Percentiles rank a stretch among this genome's conserved stretches.
phyloP scores from a whole-genome alignment of 1,139 yeast species.

The Geotrichum reessii region DNA sequence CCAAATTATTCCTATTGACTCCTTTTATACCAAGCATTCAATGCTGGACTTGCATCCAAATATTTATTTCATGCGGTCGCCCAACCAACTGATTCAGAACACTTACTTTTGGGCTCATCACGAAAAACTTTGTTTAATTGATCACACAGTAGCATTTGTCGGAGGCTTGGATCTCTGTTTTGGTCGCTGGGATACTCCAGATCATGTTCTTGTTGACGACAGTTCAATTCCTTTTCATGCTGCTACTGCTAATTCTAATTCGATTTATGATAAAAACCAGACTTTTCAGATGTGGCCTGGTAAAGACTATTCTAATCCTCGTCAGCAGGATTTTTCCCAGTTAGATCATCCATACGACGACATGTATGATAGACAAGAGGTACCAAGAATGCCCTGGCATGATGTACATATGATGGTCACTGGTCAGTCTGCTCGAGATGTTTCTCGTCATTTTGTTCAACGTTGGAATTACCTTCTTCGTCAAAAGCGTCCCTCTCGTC shows the following conservation, averaged over 20 bases:
- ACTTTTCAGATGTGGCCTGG: conserved; percentile 76
- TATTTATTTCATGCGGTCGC: conserved; percentile 86
- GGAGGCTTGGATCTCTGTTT: conserved; percentile 96
- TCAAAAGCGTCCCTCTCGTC: conserved; percentile 90
- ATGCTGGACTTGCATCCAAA: conserved; percentile 79
- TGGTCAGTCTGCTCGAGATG: conserved; percentile 93
- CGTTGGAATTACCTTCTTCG: conserved; percentile 93
- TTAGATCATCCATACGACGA: conserved; percentile 85
- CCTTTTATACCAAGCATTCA: conserved; percentile 90
- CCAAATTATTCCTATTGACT: conserved; percentile 86
- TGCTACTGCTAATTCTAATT: conserved; percentile 14
- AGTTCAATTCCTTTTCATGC: conserved; percentile 38
- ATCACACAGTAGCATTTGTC: conserved; percentile 79
- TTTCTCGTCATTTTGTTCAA: conserved; percentile 91
- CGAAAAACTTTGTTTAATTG: conserved; percentile 83
- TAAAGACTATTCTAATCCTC: conserved; percentile 93
- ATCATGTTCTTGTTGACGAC: conserved; percentile 85
- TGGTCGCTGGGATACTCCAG: conserved; percentile 96
- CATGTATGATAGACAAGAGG: conserved; percentile 75
- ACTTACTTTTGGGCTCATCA: conserved; percentile 99
- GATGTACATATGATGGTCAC: conserved; percentile 94
- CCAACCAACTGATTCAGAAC: conserved; percentile 88
- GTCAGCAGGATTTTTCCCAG: conserved; percentile 78
- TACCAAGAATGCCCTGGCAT: conserved; percentile 99
- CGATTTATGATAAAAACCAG: conserved; percentile 9